Evolutionary conservation across 352 stramenopile species (phyloP).

Genomic region (Globisporangium irregulare): DNA sequence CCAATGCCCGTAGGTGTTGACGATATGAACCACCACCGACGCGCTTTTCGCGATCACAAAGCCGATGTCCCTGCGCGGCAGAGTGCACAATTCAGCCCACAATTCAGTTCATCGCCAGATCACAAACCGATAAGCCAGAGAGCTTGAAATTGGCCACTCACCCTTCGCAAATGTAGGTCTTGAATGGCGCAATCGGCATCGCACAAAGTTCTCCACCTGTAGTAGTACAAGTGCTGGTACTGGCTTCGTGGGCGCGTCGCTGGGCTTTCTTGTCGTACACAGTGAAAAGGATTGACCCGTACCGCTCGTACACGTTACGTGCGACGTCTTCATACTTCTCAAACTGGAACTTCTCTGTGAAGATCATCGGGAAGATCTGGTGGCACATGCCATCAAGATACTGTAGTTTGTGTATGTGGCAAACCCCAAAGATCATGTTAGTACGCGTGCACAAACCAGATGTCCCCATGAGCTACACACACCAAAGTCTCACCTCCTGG

Average conservation of each 20-base stretch:
- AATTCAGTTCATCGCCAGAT: not conserved
- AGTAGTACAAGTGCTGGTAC: not conserved
- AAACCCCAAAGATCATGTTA: not conserved
- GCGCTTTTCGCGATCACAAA: slow-evolving; percentile 58
- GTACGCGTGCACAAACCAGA: not conserved
- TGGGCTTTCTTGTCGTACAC: slow-evolving; percentile 16
- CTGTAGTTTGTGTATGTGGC: slow-evolving; percentile 19
- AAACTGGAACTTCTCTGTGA: slow-evolving; percentile 51
- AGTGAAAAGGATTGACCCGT: slow-evolving; percentile 37
- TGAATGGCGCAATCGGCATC: slow-evolving; percentile 43
- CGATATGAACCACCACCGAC: slow-evolving; percentile 51
- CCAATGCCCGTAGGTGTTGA: slow-evolving; percentile 54
- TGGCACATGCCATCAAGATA: slow-evolving; percentile 71
- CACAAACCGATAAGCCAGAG: not conserved
- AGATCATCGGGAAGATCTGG: slow-evolving; percentile 64
- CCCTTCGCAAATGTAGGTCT: slow-evolving; percentile 48
- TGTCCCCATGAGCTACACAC: not conserved
- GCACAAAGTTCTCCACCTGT: not conserved
- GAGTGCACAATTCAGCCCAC: not conserved
- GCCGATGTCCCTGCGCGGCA: slow-evolving; percentile 47
- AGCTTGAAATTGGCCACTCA: slow-evolving; percentile 16
- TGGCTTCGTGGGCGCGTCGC: not conserved
- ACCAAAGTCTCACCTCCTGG: slow-evolving; percentile 39
- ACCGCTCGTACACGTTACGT: slow-evolving; percentile 55
- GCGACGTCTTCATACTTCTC: slow-evolving; percentile 53